Base-by-base conservation (phyloP, 805 yeast genomes). In the Candida sithepensis region DNA sequence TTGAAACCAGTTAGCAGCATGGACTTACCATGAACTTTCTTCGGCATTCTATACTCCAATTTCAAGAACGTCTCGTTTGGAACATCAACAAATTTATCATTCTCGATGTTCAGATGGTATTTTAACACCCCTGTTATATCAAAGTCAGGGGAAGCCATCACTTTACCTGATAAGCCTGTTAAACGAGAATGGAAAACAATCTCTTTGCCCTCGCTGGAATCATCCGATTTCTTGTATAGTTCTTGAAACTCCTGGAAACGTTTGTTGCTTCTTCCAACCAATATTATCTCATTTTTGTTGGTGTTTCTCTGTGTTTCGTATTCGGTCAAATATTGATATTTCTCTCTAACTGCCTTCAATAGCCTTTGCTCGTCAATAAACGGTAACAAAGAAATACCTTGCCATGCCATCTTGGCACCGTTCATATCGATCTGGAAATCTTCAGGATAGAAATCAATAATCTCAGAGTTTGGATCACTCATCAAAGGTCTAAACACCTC, bases 391-490 rank as follows among this genome's bases (percentile, higher is more conserved):
- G 96, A 91, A 58, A 91, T 85, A 45, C 96, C 97, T 63, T 89
- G 95, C 98, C 98, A 91, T 43, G 92, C 75, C 88, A 86, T 85
- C 55, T 87, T 89, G 56, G 88, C 88, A 24, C 98, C 98, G 62
- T 91, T 90, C 96, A 91, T 89, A 67, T 91, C 98, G 54, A 91
- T 84, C 41, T 84, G 79, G 67, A 91, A 91, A 28, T 87, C 84
- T 48, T 80, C 87, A 0, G 98, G 98, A 59, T 91, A 91, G 56
- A 90, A 91, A 59, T 91, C 97, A 53, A 87, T 84, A 51, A 91
- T 89, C 45, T 85, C 95, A 37, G 96, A 87, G 40, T 79, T 79
- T 1, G 84, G 78, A 22, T 83, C 79, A 8, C 81, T 78, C 98
- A 91, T 91, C 58, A 91, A 69, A 1, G 86, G 84, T 49, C 90